Evolutionary conservation across 306 rosid genomes (phyloP).

Genomic region (Vigna nakashimae): DNA sequence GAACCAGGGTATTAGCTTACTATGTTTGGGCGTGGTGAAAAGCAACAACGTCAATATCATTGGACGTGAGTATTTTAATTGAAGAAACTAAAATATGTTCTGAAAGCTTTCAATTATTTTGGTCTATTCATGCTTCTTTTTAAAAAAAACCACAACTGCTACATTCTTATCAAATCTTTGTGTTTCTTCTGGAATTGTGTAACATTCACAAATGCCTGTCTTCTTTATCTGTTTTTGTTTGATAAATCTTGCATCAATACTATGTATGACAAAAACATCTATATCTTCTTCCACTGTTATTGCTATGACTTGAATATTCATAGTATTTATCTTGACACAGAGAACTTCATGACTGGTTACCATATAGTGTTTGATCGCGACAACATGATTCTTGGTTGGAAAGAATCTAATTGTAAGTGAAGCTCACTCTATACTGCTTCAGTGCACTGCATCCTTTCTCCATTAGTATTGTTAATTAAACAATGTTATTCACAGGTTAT

Average conservation of each 20-base stretch:
- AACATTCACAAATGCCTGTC: background rate
- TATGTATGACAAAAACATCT: background rate
- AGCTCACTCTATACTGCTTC: slow-evolving; percentile 9
- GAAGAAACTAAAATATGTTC: slow-evolving; percentile 10
- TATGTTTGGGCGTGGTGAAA: slow-evolving; percentile 67
- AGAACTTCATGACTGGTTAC: slow-evolving; percentile 96
- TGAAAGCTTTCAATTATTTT: slow-evolving; percentile 22
- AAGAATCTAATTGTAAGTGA: slow-evolving; percentile 72
- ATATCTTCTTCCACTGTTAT: slow-evolving; percentile 17
- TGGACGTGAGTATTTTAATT: slow-evolving; percentile 79
- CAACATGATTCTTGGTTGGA: slow-evolving; percentile 80
- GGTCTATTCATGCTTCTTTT: slow-evolving; percentile 10
- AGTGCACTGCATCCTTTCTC: background rate
- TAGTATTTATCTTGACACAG: slow-evolving; percentile 59
- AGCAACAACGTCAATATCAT: slow-evolving; percentile 71
- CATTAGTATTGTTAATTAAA: slow-evolving; percentile 10
- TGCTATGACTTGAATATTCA: slow-evolving; percentile 4
- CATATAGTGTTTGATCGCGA: slow-evolving; percentile 78
- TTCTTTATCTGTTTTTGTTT: background rate
- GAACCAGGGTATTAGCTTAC: slow-evolving; percentile 51
- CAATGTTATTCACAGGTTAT: slow-evolving; percentile 61
- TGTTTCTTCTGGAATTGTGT: background rate
- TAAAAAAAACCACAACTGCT: background rate
- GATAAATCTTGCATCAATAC: slow-evolving; percentile 21
- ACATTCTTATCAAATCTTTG: background rate